Conservation (phyloP, 371 early-diverging fungal genomes). For the Saksenaea oblongispora region DNA sequence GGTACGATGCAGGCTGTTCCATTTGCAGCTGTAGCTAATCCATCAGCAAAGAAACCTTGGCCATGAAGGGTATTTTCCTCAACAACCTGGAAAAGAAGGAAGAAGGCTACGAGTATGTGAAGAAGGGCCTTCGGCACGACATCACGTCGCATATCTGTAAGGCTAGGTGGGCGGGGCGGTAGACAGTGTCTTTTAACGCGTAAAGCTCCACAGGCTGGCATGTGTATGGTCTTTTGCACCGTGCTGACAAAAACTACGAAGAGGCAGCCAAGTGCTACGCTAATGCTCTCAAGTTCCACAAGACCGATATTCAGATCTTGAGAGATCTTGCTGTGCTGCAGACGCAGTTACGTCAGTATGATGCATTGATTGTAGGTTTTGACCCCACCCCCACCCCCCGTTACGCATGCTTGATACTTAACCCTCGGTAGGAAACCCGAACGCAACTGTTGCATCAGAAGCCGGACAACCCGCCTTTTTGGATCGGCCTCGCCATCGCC, state of each 20-base stretch:
- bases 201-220: constrained; percentile 84
- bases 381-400: no score
- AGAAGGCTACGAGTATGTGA: constrained; percentile 89
- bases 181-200: not conserved
- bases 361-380: constrained; percentile 68
- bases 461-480: constrained; percentile 72
- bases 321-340: constrained; percentile 87
- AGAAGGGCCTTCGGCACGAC: constrained; percentile 81
- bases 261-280: constrained; percentile 93
- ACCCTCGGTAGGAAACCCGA: constrained; percentile 59
- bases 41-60: constrained; percentile 76
- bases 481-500: constrained; percentile 87
- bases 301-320: constrained; percentile 90
- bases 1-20: constrained; percentile 47
- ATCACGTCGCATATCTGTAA: constrained; percentile 86
- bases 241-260: constrained; percentile 91
- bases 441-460: constrained; percentile 68
- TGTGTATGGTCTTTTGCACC: constrained; percentile 89
- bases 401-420: not conserved
- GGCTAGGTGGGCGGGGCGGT: constrained; percentile 19
- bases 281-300: constrained; percentile 87
- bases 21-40: not conserved
- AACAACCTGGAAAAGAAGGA: constrained; percentile 87
- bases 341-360: constrained; percentile 88
- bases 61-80: constrained; percentile 93